phyloP scores from a whole-genome alignment of 192 early-diverging fungal species.

The Gaertneriomyces semiglobifer region DNA sequence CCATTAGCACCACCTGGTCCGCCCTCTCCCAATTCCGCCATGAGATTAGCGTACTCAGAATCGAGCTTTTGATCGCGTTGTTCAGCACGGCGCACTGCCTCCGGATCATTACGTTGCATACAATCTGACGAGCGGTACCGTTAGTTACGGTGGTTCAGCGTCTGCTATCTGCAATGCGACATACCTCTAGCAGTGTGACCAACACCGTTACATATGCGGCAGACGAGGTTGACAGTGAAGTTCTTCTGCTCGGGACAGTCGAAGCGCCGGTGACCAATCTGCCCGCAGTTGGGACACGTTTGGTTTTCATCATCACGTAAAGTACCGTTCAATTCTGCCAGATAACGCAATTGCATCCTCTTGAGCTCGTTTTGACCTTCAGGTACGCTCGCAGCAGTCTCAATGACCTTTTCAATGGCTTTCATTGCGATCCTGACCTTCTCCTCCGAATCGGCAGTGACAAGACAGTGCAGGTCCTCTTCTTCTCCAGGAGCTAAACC shows the following conservation, averaged over 20 bases:
- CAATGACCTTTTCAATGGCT: slow-evolving; percentile 87
- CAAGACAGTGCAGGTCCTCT: slow-evolving; percentile 83
- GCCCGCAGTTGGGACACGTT: slow-evolving; percentile 90
- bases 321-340: slow-evolving; percentile 95
- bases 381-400: slow-evolving; percentile 83
- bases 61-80: slow-evolving; percentile 85
- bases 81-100: slow-evolving; percentile 63
- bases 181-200: slow-evolving; percentile 83
- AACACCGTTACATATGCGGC: slow-evolving; percentile 81
- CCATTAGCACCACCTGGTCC: slow-evolving; percentile 9
- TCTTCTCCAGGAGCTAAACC: slow-evolving; percentile 50
- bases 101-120: slow-evolving; percentile 79
- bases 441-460: slow-evolving; percentile 84
- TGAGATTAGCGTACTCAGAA: slow-evolving; percentile 83
- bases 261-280: slow-evolving; percentile 75
- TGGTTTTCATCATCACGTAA: slow-evolving; percentile 93
- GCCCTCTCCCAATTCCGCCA: slow-evolving; percentile 86
- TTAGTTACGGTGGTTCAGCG: not conserved
- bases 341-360: slow-evolving; percentile 86
- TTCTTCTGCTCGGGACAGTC: slow-evolving; percentile 89
- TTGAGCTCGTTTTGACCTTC: slow-evolving; percentile 96
- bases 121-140: slow-evolving; percentile 63
- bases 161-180: not conserved
- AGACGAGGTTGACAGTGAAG: slow-evolving; percentile 80
- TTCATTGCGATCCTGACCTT: slow-evolving; percentile 82